phyloP scores from a whole-genome alignment of 1,139 yeast species.

The Zygoascus hellenicus region DNA sequence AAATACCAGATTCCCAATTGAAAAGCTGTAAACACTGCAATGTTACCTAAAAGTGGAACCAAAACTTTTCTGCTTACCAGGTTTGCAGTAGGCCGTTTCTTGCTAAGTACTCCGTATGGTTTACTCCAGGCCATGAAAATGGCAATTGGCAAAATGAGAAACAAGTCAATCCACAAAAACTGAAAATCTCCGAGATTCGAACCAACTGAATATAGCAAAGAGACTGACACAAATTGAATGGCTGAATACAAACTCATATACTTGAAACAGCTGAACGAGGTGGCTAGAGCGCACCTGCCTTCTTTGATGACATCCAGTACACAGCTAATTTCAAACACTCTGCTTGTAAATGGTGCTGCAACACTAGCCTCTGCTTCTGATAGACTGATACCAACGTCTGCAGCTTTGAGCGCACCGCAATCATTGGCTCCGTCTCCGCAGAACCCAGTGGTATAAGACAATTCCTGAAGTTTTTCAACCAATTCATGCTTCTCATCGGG shows the following conservation, averaged over 20 bases:
- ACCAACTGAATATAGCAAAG: slow-evolving; percentile 80
- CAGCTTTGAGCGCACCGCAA: slow-evolving; percentile 96
- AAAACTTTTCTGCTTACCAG: slow-evolving; percentile 83
- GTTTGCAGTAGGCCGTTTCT: slow-evolving; percentile 89
- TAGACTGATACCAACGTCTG: slow-evolving; percentile 91
- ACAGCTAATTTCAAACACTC: slow-evolving; percentile 85
- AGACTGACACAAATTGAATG: slow-evolving; percentile 84
- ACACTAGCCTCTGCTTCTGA: slow-evolving; percentile 98
- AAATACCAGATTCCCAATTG: slow-evolving; percentile 64
- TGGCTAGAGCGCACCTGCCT: slow-evolving; percentile 90
- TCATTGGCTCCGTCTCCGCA: slow-evolving; percentile 94
- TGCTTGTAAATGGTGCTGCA: slow-evolving; percentile 96
- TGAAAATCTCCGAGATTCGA: slow-evolving; percentile 97
- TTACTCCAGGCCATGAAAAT: slow-evolving; percentile 95
- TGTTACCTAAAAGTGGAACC: slow-evolving; percentile 73
- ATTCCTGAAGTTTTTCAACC: slow-evolving; percentile 74
- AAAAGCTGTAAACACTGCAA: slow-evolving; percentile 52
- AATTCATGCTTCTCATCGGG: slow-evolving; percentile 98
- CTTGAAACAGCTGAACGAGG: slow-evolving; percentile 94
- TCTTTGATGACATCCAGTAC: slow-evolving; percentile 86
- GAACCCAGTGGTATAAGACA: slow-evolving; percentile 92
- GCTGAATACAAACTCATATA: slow-evolving; percentile 97
- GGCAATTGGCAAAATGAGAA: slow-evolving; percentile 87
- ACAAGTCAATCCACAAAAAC: slow-evolving; percentile 85
- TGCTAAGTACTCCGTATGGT: slow-evolving; percentile 56